Evolutionary conservation across 164 flowering plant species (phyloP).

Genomic region (Aristolochia fimbriata): DNA sequence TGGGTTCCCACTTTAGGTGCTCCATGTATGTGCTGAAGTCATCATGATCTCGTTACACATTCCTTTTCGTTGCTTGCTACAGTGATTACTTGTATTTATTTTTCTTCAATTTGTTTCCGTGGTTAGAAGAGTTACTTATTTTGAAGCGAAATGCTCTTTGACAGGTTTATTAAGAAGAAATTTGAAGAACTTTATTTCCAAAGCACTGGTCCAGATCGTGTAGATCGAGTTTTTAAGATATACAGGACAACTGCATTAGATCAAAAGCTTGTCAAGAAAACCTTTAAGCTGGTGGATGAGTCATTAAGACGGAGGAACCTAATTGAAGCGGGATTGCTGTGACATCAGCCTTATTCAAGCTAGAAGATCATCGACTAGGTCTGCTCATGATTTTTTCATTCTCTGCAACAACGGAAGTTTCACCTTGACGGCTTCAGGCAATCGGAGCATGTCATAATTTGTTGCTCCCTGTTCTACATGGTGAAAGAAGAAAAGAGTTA

Average conservation of each 20-base stretch:
- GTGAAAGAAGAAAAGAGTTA: too few relatives aligned
- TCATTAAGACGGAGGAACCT: constrained; percentile 87
- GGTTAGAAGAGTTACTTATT: neutral
- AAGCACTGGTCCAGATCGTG: constrained; percentile 70
- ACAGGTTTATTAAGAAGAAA: constrained; percentile 96
- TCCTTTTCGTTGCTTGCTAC: too few relatives aligned
- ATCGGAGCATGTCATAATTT: too few relatives aligned
- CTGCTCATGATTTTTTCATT: too few relatives aligned
- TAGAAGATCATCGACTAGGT: too few relatives aligned
- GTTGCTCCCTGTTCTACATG: too few relatives aligned
- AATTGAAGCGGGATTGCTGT: constrained; percentile 89
- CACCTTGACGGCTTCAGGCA: too few relatives aligned
- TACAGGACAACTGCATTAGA: constrained; percentile 96
- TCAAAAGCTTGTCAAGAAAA: constrained; percentile 94
- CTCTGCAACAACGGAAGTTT: too few relatives aligned
- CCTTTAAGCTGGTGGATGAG: constrained; percentile 96
- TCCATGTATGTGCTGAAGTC: neutral
- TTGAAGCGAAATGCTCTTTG: neutral
- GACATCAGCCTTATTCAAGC: constrained; percentile 10
- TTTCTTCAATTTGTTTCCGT: neutral
- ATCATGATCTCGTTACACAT: too few relatives aligned
- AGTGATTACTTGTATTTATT: neutral
- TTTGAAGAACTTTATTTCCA: constrained; percentile 94
- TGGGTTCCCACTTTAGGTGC: constrained; percentile 25
- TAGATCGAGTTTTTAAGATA: constrained; percentile 90